These are phyloP conservation scores for Cordyceps cicadae DNA, from an alignment of 2,329 filamentous ascomycete genomes.

Conservation along the genomic window DNA sequence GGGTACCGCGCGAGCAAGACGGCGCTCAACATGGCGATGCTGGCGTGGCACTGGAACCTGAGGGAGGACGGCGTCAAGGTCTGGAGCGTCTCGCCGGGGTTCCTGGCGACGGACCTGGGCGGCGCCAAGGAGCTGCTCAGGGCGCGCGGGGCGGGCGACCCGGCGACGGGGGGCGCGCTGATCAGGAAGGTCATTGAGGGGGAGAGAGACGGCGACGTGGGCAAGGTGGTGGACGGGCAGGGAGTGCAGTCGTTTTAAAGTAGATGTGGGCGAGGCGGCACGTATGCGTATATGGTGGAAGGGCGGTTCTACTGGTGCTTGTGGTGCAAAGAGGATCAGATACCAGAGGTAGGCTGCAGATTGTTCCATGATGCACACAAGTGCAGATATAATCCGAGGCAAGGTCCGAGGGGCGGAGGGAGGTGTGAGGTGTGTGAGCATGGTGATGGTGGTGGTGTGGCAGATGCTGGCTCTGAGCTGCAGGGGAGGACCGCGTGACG, in stretches of 20 bases:
- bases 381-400: not conserved
- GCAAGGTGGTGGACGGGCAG: slow-evolving; percentile 23
- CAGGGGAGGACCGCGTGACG: not conserved
- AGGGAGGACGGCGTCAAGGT: slow-evolving; percentile 33
- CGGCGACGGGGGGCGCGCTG: slow-evolving; percentile 28
- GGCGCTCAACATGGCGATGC: slow-evolving; percentile 41
- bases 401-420: not conserved
- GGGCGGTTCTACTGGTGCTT: not conserved
- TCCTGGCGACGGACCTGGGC: slow-evolving; percentile 32
- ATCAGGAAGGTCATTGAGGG: slow-evolving; percentile 33
- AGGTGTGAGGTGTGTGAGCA: not conserved
- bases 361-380: not conserved
- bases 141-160: slow-evolving; percentile 23
- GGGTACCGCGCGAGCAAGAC: slow-evolving; percentile 35
- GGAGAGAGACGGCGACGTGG: slow-evolving; percentile 30
- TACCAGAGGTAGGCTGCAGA: not conserved
- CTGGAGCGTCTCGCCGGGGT: slow-evolving; percentile 31
- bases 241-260: slow-evolving; percentile 10
- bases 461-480: not conserved
- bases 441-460: not conserved
- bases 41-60: slow-evolving; percentile 32
- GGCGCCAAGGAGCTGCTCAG: slow-evolving; percentile 17
- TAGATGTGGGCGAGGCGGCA: not conserved
- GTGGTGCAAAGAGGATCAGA: not conserved
- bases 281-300: not conserved